Conservation (phyloP, 305 asterid species). For the Solanum hybrid region DNA sequence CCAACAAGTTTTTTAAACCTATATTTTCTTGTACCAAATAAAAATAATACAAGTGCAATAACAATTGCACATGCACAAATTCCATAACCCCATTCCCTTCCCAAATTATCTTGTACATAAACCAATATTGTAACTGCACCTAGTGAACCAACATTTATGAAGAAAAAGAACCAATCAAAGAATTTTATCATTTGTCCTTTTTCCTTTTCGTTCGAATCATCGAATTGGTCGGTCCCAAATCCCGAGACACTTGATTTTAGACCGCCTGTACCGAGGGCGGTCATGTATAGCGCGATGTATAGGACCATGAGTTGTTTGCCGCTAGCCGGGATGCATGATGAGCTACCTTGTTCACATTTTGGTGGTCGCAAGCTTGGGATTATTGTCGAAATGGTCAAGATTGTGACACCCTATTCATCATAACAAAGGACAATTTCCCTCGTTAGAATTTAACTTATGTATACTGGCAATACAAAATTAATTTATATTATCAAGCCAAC, state of each 20-base stretch:
- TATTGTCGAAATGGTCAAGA: constrained; percentile 60
- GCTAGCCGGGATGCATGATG: constrained; percentile 39
- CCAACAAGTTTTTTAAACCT: constrained; percentile 80
- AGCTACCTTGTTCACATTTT: constrained; percentile 34
- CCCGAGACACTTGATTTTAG: constrained; percentile 79
- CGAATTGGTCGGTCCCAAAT: constrained; percentile 78
- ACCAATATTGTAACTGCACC: constrained; percentile 49
- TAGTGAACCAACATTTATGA: constrained; percentile 40
- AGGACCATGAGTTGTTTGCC: constrained; percentile 42
- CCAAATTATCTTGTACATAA: constrained; percentile 67
- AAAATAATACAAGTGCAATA: constrained; percentile 33
- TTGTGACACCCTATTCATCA: constrained; percentile 51
- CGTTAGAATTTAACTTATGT: background rate
- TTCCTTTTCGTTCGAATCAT: constrained; percentile 45
- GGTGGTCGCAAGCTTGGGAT: constrained; percentile 69
- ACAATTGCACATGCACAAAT: constrained; percentile 67
- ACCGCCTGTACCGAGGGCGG: constrained; percentile 82
- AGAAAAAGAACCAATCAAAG: constrained; percentile 83
- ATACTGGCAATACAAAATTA: background rate
- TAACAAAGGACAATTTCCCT: background rate
- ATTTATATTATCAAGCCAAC: background rate
- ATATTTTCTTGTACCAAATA: constrained; percentile 63
- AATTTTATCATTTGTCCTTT: constrained; percentile 48
- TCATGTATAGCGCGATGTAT: constrained; percentile 43
- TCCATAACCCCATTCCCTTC: constrained; percentile 74